phyloP scores from a whole-genome alignment of 208 protist genomes.

The Trichomonas gallinae region DNA sequence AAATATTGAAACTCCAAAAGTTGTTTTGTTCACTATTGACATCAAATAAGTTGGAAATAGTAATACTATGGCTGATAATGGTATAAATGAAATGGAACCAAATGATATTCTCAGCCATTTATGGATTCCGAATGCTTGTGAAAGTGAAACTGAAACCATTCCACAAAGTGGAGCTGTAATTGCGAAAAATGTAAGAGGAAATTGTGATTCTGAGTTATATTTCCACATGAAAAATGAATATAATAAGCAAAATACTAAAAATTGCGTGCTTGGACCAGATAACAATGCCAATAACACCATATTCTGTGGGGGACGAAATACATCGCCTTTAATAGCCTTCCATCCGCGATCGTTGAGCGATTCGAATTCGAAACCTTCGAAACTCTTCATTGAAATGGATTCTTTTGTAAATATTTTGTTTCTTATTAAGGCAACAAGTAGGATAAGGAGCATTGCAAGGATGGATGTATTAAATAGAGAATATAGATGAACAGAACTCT shows the following conservation, averaged over 20 bases:
- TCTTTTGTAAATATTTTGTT: not conserved
- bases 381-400: not conserved
- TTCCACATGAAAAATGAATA: not conserved
- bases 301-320: slow-evolving; percentile 37
- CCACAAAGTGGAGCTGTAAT: not conserved
- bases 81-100: not conserved
- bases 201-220: not conserved
- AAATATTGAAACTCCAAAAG: not conserved
- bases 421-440: not conserved
- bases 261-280: not conserved
- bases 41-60: not conserved
- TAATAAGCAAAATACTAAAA: not conserved
- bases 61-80: not conserved
- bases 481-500: not conserved
- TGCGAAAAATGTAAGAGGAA: not conserved
- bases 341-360: slow-evolving; percentile 33
- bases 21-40: not conserved
- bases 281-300: not conserved
- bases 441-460: not conserved
- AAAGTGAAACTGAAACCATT: not conserved
- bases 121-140: not conserved
- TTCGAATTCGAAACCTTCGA: not conserved
- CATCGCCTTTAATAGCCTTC: slow-evolving; percentile 41
- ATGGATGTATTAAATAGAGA: not conserved
- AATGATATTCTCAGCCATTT: not conserved